Percentiles rank a stretch among this genome's conserved stretches.
These are phyloP conservation scores for Aspergillus sclerotialis DNA, from an alignment of 2,329 filamentous ascomycete genomes.

Conservation along the genomic window DNA sequence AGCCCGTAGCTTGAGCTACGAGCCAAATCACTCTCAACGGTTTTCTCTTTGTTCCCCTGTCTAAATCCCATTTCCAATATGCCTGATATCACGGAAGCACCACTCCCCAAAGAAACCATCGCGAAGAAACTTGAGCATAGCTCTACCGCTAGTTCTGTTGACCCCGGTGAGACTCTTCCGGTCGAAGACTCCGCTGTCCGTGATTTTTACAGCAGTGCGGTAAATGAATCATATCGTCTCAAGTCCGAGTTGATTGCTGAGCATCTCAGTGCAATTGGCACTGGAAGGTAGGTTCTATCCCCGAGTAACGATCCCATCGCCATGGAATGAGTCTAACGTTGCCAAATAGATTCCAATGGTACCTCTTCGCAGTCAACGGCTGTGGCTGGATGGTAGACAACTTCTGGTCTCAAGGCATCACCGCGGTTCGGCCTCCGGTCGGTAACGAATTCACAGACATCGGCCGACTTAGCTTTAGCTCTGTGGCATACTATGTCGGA, in stretches of 20 bases:
- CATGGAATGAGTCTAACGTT: slow-evolving; percentile 3
- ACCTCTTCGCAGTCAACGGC: slow-evolving; percentile 58
- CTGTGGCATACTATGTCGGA: slow-evolving; percentile 32
- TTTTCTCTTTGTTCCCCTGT: too few relatives aligned
- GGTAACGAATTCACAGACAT: slow-evolving; percentile 19
- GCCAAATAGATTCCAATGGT: slow-evolving; percentile 47
- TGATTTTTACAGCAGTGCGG: too few relatives aligned
- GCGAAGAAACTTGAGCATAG: too few relatives aligned
- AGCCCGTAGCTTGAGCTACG: too few relatives aligned
- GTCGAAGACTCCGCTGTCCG: too few relatives aligned
- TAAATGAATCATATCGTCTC: slow-evolving; percentile 22
- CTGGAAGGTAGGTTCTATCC: slow-evolving; percentile 20
- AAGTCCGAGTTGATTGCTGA: slow-evolving; percentile 23
- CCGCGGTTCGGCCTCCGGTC: slow-evolving; percentile 21
- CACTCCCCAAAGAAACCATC: too few relatives aligned
- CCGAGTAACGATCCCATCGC: not conserved
- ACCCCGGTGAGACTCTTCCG: too few relatives aligned
- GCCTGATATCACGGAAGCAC: too few relatives aligned
- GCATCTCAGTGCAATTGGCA: slow-evolving; percentile 21
- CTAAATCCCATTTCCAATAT: too few relatives aligned
- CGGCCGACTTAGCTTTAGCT: slow-evolving; percentile 22
- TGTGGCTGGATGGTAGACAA: slow-evolving; percentile 67
- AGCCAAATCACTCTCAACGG: too few relatives aligned
- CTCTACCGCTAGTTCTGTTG: too few relatives aligned
- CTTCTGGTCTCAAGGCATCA: slow-evolving; percentile 23